Conservation (phyloP, 768 basidiomycete genomes). For the Punctularia strigosozonata region DNA sequence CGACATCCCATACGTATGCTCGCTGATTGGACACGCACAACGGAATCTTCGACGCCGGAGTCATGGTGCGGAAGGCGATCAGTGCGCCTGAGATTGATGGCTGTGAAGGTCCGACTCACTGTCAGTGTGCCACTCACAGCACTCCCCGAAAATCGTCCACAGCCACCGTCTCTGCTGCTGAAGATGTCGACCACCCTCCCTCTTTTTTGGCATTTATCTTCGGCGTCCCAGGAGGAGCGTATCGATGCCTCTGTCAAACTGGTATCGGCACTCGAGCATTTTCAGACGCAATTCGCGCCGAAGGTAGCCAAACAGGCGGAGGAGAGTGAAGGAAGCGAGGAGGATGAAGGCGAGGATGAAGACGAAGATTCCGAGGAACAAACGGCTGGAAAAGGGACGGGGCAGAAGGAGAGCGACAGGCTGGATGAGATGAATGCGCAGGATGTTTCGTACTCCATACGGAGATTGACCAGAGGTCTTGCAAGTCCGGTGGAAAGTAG, state of each 20-base stretch:
- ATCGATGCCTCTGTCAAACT: constrained; percentile 81
- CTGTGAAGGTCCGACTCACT: too few species aligned
- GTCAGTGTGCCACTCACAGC: too few species aligned
- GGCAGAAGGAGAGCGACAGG: constrained; percentile 28
- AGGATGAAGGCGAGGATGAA: constrained; percentile 25
- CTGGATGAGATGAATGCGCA: constrained; percentile 68
- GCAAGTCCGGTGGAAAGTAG: constrained; percentile 91
- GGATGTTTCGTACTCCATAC: constrained; percentile 89
- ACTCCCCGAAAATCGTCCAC: too few species aligned
- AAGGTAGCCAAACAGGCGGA: constrained; percentile 26
- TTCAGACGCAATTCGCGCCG: constrained; percentile 57
- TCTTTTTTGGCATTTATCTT: constrained; percentile 90
- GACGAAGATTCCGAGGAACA: constrained; percentile 31
- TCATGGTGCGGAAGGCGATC: too few species aligned
- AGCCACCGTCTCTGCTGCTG: too few species aligned
- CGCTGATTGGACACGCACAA: constrained; percentile 68
- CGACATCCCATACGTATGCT: constrained; percentile 83
- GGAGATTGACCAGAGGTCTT: constrained; percentile 76
- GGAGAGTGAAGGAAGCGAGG: constrained; percentile 34
- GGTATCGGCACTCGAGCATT: constrained; percentile 68
- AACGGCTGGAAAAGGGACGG: too few species aligned
- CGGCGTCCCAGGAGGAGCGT: constrained; percentile 66
- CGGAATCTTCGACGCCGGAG: too few species aligned
- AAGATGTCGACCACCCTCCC: constrained; percentile 89
- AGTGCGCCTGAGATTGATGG: too few species aligned